Base-by-base conservation (phyloP, 2,329 filamentous ascomycete genomes). In the Talaromyces sp. region DNA sequence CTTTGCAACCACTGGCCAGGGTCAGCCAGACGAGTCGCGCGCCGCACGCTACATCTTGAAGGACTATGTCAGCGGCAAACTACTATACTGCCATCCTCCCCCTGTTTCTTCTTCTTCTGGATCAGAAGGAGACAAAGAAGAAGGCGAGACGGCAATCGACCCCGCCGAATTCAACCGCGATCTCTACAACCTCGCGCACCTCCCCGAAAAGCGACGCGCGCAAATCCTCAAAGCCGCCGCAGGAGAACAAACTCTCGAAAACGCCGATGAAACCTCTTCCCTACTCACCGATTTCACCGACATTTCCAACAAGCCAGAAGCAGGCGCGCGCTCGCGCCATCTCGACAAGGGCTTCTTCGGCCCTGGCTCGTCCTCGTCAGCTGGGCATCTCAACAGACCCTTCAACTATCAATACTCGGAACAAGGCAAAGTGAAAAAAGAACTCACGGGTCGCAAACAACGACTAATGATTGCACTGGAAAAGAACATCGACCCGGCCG, bases 41-140 rank as follows among this genome's bases (percentile, higher is more conserved):
- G 95, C 95, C 7, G 92, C 93, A 4, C 85, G 95, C 58, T 89
- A 91, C 67, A 83, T 99, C 17, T 84, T 99, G 27, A 99, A 99
- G 74, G 95, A 99, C 78, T 99, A 98, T 70, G 95, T 99, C 67
- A 96, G 89, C 72, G 95, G 95, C 64, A 98, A 97, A 78, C 84
- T 99, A 0, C 84, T 98, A 6, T 98, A 89, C 78, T 95, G 92
- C 66, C 88, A 93, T 69, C 93, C 95, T 4, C 95, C 95, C 0
- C 93, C 93, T 0, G 56, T 64, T 2, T 59, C 63, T 9, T 59
- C 62, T 24, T 78, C 78, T 4, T 31, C 29, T 8, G 83, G 87
- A 31, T 78, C 35, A 4, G 81, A 7, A 24, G 81, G 6, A 24
- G 58, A 60, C 21, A 38, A 21, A n/a, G 75, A 79, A 2, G 72